Evolutionary conservation across 768 basidiomycete genomes (phyloP), one percentile per base, ranked within the genome.

Genomic region (Agaricus sinodeliciosus): DNA sequence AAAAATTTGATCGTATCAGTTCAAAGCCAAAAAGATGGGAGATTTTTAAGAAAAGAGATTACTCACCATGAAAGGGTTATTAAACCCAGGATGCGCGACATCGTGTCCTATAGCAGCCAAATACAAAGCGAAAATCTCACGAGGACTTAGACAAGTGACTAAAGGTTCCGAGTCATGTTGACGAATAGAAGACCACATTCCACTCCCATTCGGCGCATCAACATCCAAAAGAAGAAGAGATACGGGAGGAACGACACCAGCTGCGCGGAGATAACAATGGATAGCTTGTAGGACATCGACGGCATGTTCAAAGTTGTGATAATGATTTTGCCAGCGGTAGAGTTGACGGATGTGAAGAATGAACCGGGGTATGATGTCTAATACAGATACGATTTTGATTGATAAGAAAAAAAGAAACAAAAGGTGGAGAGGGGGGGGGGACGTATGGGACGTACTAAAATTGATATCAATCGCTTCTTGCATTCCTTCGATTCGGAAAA

Each of bases 221-320:
- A 27, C 52, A 16, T 54, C 45, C 3, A 15, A 34, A 36, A 84
- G 73, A 40, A 94, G 71, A 45, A 85, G 78, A 1, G 77, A 76
- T 8, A 90, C 74, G 1, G 88, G 81, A 2, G 96, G 96, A 0
- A 93, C 89, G 64, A 88, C 78, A 27, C 84, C 86, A 13, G 89
- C 87, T 26, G 81, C 75, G 43, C 77, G 78, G 22, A 99, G 75
- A 70, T 94, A 97, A 18, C 80, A 82, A 62, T 96, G 92, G 3
- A 84, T 81, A 0, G 94, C 94, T 64, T 99, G 96, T 18, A 98
- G 78, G 13, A 98, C 96, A 67, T 99, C 96, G 40, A 96, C 74
- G 0, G 94, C 96, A 69, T 99, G 96, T 56, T 91, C 84, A 65
- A 95, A 98, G 64, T 98, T 99, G 75, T 99, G 96, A 67, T 99